Evolutionary conservation across 1,284 basidiomycete species (phyloP), one percentile per base, ranked within the genome.

Genomic region (Cryptococcus maquisensis): DNA sequence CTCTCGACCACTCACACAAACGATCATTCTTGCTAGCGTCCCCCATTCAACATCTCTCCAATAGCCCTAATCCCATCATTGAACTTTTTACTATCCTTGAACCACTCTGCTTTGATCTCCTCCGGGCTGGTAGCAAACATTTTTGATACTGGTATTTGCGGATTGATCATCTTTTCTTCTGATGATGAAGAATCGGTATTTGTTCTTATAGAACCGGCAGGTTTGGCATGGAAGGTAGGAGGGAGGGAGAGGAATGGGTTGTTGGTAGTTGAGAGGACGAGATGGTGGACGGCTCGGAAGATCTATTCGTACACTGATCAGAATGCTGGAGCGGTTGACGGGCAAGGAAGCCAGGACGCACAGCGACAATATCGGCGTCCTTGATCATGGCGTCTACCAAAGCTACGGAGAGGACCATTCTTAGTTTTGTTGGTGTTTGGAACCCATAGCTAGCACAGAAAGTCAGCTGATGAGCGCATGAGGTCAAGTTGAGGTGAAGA

Each of bases 351-450:
- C 24, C 20, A 15, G 24, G 38, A 58, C 71, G 51, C 47, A 70
- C 71, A 15, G 73, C 64, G n/a, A 77, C 65, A 16, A 75, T 67
- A 55, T 77, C 75, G 6, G 63, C 58, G 57, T 77, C 74, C 65
- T 74, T 77, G 65, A 77, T 72, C 47, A 71, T 62, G n/a, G 72
- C 75, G 55, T 77, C 75, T 21, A 75, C 73, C 12, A 77, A 56
- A 7, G 70, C 74, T 26, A 77, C 62, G n/a, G 69, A 68, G 9
- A 75, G 60, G 7, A 77, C 68, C 59, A 77, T 71, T 20, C 73
- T 63, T 8, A 75, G 51, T 50, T 73, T 72, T 1, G 74, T 72
- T 2, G 66, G 56, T 8, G 74, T 73, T 39, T 75, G 73, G 57
- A 75, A 77, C 5, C 75, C 75, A 56, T 77, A 77, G 56, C 75